Evolutionary conservation across 805 yeast genomes (phyloP).

Genomic region (Candida hungchunana): DNA sequence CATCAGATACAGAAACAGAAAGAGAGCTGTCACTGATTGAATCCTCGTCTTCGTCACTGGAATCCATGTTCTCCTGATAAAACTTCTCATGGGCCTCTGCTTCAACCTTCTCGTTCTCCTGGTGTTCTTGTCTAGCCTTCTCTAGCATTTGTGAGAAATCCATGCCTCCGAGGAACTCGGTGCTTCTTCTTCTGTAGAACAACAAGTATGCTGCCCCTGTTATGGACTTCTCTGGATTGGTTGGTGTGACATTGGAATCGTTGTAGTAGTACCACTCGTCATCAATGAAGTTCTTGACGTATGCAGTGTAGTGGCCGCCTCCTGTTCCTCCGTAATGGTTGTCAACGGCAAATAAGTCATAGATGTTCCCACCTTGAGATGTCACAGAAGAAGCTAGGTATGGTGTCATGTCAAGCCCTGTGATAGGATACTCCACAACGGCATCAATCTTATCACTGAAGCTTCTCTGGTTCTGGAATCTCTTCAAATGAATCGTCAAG

Average conservation of each 20-base stretch:
- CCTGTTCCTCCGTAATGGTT: constrained; percentile 96
- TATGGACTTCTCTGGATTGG: constrained; percentile 56
- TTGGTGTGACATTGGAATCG: constrained; percentile 68
- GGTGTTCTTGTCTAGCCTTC: constrained; percentile 36
- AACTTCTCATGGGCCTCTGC: constrained; percentile 23
- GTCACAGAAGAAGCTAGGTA: constrained; percentile 40
- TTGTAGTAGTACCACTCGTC: constrained; percentile 85
- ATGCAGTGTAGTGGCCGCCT: constrained; percentile 96
- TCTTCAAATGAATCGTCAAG: constrained; percentile 80
- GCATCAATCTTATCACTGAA: constrained; percentile 88
- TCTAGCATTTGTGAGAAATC: constrained; percentile 37
- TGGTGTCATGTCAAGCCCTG: constrained; percentile 68
- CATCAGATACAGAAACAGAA: constrained; percentile 10
- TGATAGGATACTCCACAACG: constrained; percentile 82
- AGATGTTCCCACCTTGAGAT: constrained; percentile 37
- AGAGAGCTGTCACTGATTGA: constrained; percentile 6
- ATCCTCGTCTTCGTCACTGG: constrained; percentile 7
- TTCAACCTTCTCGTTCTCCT: constrained; percentile 21
- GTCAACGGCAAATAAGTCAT: constrained; percentile 89
- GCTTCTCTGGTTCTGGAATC: constrained; percentile 81
- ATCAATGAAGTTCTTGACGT: constrained; percentile 74
- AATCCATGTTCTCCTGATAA: constrained; percentile 23
- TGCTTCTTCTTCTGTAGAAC: constrained; percentile 62
- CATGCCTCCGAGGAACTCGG: constrained; percentile 43
- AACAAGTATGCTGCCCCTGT: constrained; percentile 82